Evolutionary conservation across 257 asterid genomes (phyloP), one percentile per base, ranked within the genome.

Genomic region (Nicotiana undulata): DNA sequence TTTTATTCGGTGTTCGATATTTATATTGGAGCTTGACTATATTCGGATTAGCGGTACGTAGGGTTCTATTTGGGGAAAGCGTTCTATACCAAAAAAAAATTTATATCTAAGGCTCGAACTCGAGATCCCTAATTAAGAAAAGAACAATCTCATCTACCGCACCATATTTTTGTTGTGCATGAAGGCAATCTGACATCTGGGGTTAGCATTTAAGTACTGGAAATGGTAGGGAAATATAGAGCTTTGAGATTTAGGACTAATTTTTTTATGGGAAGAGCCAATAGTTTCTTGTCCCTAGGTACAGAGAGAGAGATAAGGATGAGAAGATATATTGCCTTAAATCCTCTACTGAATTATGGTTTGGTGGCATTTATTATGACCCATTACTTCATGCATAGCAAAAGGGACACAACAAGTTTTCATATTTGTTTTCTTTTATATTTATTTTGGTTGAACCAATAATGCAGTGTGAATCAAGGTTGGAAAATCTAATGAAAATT

Each of bases 231-330:
- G 18, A 51, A 51, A 40, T 40, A 40, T 51, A 51, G 56, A 51
- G 56, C 0, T 51, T 51, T 11, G 18, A 13, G 56, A 13, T 51
- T 51, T 51, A 51, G 56, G 56, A 51, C 32, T 60, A 22, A 9
- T 24, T 24, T 59, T 7, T 20, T 60, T 26, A 15, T 72, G 15
- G 78, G 60, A 46, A 72, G 78, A 22, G 40, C 11, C 60, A 72
- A 72, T 40, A 24, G 3, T 72, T 24, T 44, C 60, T 72, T 46
- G 78, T 24, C 78, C 78, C 78, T 22, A 72, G 60, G 60, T 72
- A n/a, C 11, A 20, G 13, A 22, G 77, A 40, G 32, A 12, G 34
- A 12, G 77, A 72, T 22, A 46, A 46, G 37, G 77, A 70, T 40
- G 59, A 70, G 34, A 46, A 46, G 13, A 46, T 1, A 40, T 40